Percentiles rank a stretch among this genome's conserved stretches.
Conservation (phyloP, 331 rosid species). For the Telfairia occidentalis region DNA sequence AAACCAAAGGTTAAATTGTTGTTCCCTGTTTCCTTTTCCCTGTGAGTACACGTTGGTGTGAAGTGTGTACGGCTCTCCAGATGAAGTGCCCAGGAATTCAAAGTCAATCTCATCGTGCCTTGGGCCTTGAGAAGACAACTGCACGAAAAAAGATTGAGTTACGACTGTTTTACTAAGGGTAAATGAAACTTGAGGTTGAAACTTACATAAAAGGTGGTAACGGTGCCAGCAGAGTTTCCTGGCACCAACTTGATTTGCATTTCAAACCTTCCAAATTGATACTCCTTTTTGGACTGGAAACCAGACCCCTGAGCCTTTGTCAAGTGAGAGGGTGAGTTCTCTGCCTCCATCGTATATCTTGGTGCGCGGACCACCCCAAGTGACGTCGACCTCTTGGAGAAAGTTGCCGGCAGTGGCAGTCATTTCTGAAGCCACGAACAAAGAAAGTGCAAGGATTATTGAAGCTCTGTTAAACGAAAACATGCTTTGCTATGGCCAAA, state of each 20-base stretch:
- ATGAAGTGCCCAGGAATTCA: conserved; percentile 31
- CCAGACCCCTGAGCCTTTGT: conserved; percentile 38
- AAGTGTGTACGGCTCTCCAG: conserved; percentile 31
- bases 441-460: conserved; percentile 3
- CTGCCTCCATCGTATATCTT: conserved; percentile 24
- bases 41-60: conserved; percentile 29
- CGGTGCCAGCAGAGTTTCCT: conserved; percentile 39
- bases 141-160: background rate
- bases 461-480: conserved; percentile 1
- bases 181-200: background rate
- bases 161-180: background rate
- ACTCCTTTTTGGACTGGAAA: conserved; percentile 29
- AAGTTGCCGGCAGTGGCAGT: conserved; percentile 22
- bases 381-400: conserved; percentile 26
- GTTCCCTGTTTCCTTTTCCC: conserved; percentile 28
- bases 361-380: conserved; percentile 23
- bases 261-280: conserved; percentile 30
- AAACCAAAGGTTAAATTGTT: conserved; percentile 35
- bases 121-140: conserved; percentile 37
- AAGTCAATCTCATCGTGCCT: conserved; percentile 40
- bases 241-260: conserved; percentile 37
- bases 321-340: conserved; percentile 26
- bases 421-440: conserved; percentile 9
- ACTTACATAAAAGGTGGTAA: conserved; percentile 31
- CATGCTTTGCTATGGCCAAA: background rate